Evolutionary conservation across 1,139 yeast genomes (phyloP), one percentile per base, ranked within the genome.

Genomic region (Suhomyces guaymorum): DNA sequence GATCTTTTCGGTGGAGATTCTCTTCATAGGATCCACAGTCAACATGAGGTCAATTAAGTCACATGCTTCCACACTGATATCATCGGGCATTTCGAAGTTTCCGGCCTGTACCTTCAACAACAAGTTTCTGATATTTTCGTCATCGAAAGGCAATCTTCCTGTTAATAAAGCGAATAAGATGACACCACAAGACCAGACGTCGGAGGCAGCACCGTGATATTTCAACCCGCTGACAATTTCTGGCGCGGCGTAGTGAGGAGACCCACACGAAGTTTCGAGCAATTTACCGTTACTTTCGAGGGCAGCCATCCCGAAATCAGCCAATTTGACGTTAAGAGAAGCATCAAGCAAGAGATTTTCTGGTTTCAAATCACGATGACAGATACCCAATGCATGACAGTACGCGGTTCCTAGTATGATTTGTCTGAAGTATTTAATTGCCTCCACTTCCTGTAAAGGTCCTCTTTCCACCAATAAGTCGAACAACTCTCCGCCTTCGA

Each of bases 291-390:
- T 80, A 42, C 82, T 73, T 57, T 84, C 90, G 44, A 84, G 64
- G 16, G 94, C 92, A 16, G 94, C 94, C 94, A 84, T 84, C 32
- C 94, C 95, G 52, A 84, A 84, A 59, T 84, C 95, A 6, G 94
- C 95, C 47, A 84, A 77, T 52, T 84, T 84, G 35, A 84, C 84
- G 46, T 79, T 80, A 37, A 78, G 70, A 35, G 78, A 70, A 28
- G 77, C 75, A 57, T 84, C 92, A 24, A 84, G 61, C 38, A 84
- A 59, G 39, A 84, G 65, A 57, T 84, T 84, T 53, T 84, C 95
- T 7, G 92, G 92, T 55, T 84, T 84, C 54, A 84, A 69, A 60
- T 84, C 95, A 53, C 95, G 73, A 54, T 84, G 94, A 49, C 90
- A 82, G 42, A 84, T 84, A 36, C 87, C 87, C 44, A 83, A 74